phyloP scores from a whole-genome alignment of 2,329 filamentous ascomycete species.

The Aspergillus spinulosporus region DNA sequence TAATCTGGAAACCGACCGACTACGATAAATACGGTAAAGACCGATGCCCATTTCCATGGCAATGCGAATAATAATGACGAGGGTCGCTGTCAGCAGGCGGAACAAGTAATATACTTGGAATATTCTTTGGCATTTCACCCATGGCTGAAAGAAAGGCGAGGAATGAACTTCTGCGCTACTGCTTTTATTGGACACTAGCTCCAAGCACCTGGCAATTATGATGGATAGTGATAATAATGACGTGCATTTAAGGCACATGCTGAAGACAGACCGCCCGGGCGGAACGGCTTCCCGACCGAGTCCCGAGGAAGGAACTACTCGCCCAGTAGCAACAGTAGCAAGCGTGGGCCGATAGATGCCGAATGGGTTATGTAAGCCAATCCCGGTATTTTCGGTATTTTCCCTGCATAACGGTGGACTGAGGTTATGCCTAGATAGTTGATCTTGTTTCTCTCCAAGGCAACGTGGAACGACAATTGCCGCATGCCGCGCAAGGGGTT shows the following conservation, averaged over 20 bases:
- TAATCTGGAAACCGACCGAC: too few species aligned
- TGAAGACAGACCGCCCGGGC: not conserved
- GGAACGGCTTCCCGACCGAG: slow-evolving; percentile 12
- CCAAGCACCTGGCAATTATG: not conserved
- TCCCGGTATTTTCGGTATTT: too few species aligned
- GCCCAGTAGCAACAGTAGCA: too few species aligned
- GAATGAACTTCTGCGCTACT: not conserved
- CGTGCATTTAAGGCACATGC: not conserved
- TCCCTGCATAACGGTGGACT: too few species aligned
- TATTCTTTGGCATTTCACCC: not conserved
- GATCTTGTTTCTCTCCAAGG: too few species aligned
- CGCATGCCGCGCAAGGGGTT: slow-evolving; percentile 4
- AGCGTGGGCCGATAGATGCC: not conserved
- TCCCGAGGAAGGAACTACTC: not conserved
- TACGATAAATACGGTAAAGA: too few species aligned
- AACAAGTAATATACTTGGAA: too few species aligned
- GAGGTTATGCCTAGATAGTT: too few species aligned
- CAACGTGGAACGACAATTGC: not conserved
- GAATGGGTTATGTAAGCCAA: not conserved
- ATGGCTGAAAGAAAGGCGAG: not conserved
- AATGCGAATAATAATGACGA: not conserved
- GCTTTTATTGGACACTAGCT: not conserved
- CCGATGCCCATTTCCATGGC: not conserved
- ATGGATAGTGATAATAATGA: not conserved
- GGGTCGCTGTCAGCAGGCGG: not conserved